Base-by-base conservation (phyloP, 2,329 filamentous ascomycete species). In the Colletotrichum paranaense region DNA sequence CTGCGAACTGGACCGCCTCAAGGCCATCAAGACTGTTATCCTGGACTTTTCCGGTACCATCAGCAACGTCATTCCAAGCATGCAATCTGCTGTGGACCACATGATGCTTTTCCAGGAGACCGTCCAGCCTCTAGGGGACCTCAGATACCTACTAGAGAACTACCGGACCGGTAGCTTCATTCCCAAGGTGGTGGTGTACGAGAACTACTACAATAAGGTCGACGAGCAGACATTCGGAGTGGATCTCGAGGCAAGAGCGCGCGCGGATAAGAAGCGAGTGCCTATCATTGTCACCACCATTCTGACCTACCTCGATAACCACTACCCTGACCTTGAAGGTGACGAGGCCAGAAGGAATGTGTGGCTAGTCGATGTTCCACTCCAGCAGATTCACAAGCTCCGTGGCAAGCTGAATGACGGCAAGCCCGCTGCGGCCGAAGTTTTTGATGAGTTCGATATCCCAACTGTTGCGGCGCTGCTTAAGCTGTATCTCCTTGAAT, bases 51-150 rank as follows among this genome's bases (percentile, higher is more conserved):
- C 96, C 5, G 97, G 97, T 58, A 95, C 96, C 49, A 94, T 99
- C 82, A 96, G 96, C 87, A 99, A 99, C 79, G 96, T 98, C 78
- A 98, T 99, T 75, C 97, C 97, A 22, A 97, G 94, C 79, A 86
- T 99, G 75, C 97, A 98, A 84, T 96, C 96, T 72, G 95, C 95
- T 0, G 95, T 99, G 28, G 97, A 99, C 85, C 95, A 97, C 81
- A 98, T 99, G 95, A 95, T 99, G 92, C 89, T 99, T 59, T 99
- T 97, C 85, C 97, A 99, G 82, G 97, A 99, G 86, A 98, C 97
- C 0, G 94, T 99, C n/a, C 97, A 98, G 82, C 97, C 97, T 6
- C 82, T 92, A 60, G 94, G 94, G 52, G 97, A 99, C 82, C 86
- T 99, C 77, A 91, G 97, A 75, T 99, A 98, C 82, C 89, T 99